phyloP scores from a whole-genome alignment of 768 basidiomycete genomes.

The Termitomyces titanicus region DNA sequence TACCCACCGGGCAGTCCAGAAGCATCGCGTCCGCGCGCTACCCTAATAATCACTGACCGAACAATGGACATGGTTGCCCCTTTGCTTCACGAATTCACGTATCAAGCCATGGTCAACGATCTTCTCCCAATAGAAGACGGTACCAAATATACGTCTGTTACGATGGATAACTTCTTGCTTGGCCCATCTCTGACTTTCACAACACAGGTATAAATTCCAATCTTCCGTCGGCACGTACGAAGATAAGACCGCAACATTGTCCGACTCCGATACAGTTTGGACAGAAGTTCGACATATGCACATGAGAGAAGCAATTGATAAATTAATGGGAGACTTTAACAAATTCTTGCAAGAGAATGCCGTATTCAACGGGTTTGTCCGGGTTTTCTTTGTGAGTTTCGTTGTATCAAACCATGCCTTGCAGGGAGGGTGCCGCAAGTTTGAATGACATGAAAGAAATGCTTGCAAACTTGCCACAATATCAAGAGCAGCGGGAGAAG shows the following conservation, averaged over 20 bases:
- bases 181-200: neutral
- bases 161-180: neutral
- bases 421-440: slow-evolving; percentile 76
- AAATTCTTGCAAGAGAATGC: slow-evolving; percentile 92
- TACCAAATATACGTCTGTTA: slow-evolving; percentile 74
- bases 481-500: slow-evolving; percentile 93
- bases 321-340: slow-evolving; percentile 94
- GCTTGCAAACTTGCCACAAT: slow-evolving; percentile 92
- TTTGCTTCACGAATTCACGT: slow-evolving; percentile 95
- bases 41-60: slow-evolving; percentile 92
- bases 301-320: slow-evolving; percentile 98
- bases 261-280: slow-evolving; percentile 89
- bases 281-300: slow-evolving; percentile 93
- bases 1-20: slow-evolving; percentile 30
- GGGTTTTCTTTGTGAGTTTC: neutral
- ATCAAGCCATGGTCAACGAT: slow-evolving; percentile 98
- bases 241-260: slow-evolving; percentile 82
- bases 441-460: slow-evolving; percentile 99
- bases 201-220: slow-evolving; percentile 88
- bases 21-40: slow-evolving; percentile 63
- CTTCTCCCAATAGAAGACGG: slow-evolving; percentile 87
- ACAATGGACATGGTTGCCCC: slow-evolving; percentile 92
- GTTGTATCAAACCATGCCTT: slow-evolving; percentile 4
- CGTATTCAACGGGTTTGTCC: slow-evolving; percentile 81
- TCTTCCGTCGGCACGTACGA: slow-evolving; percentile 83